These are phyloP conservation scores for Gigaspora rosea DNA, from an alignment of 192 early-diverging fungal species.

Conservation along the genomic window DNA sequence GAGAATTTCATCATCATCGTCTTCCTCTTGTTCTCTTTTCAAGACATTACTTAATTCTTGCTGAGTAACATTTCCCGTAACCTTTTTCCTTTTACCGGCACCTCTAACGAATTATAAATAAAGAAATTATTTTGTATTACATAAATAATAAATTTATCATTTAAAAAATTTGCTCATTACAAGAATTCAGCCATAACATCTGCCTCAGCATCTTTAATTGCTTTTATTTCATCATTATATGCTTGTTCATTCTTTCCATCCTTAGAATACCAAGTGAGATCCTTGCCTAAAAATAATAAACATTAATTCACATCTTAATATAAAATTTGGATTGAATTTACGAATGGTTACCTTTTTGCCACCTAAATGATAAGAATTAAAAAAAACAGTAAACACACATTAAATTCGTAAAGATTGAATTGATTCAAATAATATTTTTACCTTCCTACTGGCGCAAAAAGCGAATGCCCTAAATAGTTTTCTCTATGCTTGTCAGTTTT, in stretches of 20 bases:
- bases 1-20: too few relatives aligned
- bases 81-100: neutral
- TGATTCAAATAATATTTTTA: too few relatives aligned
- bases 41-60: neutral
- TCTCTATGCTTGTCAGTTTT: slow-evolving; percentile 75
- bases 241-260: slow-evolving; percentile 42
- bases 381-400: too few relatives aligned
- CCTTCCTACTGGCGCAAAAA: slow-evolving; percentile 50
- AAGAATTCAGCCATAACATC: too few relatives aligned
- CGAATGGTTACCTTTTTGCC: slow-evolving; percentile 18
- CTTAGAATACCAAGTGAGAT: slow-evolving; percentile 77
- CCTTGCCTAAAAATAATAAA: slow-evolving; percentile 43
- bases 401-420: too few relatives aligned
- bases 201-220: slow-evolving; percentile 61
- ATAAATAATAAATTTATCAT: slow-evolving; percentile 45
- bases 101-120: neutral
- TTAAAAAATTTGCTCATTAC: too few relatives aligned
- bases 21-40: too few relatives aligned
- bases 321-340: too few relatives aligned
- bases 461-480: slow-evolving; percentile 83
- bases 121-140: neutral
- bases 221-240: slow-evolving; percentile 47
- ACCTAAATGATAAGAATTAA: neutral
- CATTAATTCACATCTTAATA: too few relatives aligned
- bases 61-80: neutral